Evolutionary conservation across 2,329 filamentous ascomycete genomes (phyloP).

Genomic region (Hymenoscyphus infarciens): DNA sequence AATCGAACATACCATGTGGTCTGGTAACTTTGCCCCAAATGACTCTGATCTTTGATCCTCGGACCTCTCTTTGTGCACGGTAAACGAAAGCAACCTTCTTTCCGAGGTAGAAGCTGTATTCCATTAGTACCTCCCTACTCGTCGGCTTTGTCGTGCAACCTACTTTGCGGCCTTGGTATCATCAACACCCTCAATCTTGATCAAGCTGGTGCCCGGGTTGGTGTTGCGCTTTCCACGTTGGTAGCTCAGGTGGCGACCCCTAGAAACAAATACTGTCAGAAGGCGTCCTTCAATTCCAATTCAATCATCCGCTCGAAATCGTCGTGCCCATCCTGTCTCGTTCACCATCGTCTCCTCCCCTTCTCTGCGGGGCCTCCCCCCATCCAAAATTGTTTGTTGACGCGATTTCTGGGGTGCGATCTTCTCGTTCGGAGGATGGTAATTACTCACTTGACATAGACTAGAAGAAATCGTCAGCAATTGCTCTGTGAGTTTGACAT

Average conservation of each 20-base stretch:
- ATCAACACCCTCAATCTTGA: conserved; percentile 99
- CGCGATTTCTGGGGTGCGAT: not conserved
- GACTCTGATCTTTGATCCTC: conserved; percentile 96
- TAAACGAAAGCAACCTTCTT: conserved; percentile 99
- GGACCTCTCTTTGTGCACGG: conserved; percentile 89
- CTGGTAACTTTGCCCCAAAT: conserved; percentile 99
- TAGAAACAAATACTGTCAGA: conserved; percentile 40
- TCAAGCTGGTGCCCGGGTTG: conserved; percentile 85
- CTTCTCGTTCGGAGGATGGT: conserved; percentile 17
- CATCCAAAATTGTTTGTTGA: conserved; percentile 13
- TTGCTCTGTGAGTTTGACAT: conserved; percentile 11
- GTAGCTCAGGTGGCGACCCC: conserved; percentile 98
- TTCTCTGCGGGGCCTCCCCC: conserved; percentile 5
- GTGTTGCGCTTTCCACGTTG: conserved; percentile 90
- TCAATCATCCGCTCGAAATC: not conserved
- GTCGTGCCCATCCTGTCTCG: conserved; percentile 10
- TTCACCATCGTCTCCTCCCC: not conserved
- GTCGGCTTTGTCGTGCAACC: conserved; percentile 35
- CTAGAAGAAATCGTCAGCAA: conserved; percentile 45
- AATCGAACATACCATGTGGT: conserved; percentile 71
- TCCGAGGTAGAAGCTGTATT: conserved; percentile 78
- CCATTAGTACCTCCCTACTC: conserved; percentile 22
- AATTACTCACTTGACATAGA: conserved; percentile 83
- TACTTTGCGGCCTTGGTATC: conserved; percentile 84
- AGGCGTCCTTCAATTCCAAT: conserved; percentile 11